A percentile compares a stretch with the other conserved stretches of the same genome.
These are phyloP conservation scores for Pseudomicrostroma phylloplanum DNA, from an alignment of 1,284 basidiomycete species.

Conservation along the genomic window DNA sequence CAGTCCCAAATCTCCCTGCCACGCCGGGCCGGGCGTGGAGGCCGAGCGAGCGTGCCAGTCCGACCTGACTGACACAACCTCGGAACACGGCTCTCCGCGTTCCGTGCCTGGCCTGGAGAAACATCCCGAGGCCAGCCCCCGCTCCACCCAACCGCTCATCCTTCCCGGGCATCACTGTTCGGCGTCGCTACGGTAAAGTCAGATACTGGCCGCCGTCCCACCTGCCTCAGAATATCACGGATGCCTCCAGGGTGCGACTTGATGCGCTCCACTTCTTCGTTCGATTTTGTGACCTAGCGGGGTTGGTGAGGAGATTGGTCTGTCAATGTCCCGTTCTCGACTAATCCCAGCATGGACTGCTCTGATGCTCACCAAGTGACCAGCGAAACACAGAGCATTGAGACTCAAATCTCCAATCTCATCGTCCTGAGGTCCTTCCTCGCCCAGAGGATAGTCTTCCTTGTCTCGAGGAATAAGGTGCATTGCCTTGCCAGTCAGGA, in stretches of 20 bases:
- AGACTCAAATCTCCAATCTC: constrained; percentile 14
- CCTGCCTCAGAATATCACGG: constrained; percentile 6
- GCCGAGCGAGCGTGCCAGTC: too few relatives aligned
- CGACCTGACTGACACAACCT: too few relatives aligned
- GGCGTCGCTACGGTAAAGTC: constrained; percentile 7
- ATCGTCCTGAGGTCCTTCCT: background rate
- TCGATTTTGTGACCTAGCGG: background rate
- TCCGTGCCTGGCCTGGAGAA: too few relatives aligned
- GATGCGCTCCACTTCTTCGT: constrained; percentile 11
- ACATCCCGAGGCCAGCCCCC: too few relatives aligned
- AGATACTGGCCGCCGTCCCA: constrained; percentile 7
- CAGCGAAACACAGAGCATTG: constrained; percentile 12
- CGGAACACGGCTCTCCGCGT: too few relatives aligned
- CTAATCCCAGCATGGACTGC: too few relatives aligned
- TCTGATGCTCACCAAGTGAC: constrained; percentile 10
- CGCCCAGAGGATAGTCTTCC: constrained; percentile 25
- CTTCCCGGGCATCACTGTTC: too few relatives aligned
- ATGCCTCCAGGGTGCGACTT: constrained; percentile 5
- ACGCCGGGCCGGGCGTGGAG: too few relatives aligned
- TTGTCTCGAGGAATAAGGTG: constrained; percentile 39
- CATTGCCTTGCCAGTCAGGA: constrained; percentile 41
- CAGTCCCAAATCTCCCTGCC: too few relatives aligned
- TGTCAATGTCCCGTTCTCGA: background rate
- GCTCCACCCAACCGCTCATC: too few relatives aligned
- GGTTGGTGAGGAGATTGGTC: background rate